These are phyloP conservation scores for Aspergillus terreus DNA, from an alignment of 2,329 filamentous ascomycete species.

Conservation along the genomic window DNA sequence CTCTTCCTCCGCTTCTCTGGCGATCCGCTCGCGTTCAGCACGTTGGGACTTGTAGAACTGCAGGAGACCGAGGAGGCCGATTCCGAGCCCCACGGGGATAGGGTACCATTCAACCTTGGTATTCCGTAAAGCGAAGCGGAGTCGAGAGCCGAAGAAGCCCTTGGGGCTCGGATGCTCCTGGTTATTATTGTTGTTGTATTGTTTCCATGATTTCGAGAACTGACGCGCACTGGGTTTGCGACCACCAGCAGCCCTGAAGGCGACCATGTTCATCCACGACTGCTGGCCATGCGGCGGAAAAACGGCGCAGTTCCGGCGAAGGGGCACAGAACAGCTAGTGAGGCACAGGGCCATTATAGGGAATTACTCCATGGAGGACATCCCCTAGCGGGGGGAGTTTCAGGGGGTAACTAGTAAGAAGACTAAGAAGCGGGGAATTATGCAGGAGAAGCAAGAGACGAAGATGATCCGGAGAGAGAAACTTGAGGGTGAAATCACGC, in stretches of 20 bases:
- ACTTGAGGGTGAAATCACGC: neutral
- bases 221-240: slow-evolving; percentile 26
- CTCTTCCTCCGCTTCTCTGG: slow-evolving; percentile 45
- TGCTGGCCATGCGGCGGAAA: neutral
- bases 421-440: slow-evolving; percentile 1
- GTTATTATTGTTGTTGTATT: slow-evolving; percentile 37
- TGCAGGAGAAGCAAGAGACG: slow-evolving; percentile 2
- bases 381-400: slow-evolving; percentile 10
- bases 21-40: slow-evolving; percentile 44
- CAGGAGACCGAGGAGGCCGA: slow-evolving; percentile 76
- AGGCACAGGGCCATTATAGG: slow-evolving; percentile 35
- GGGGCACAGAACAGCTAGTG: slow-evolving; percentile 18
- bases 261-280: slow-evolving; percentile 29
- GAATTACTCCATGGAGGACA: slow-evolving; percentile 25
- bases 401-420: neutral
- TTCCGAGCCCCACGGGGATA: slow-evolving; percentile 80
- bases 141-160: slow-evolving; percentile 55
- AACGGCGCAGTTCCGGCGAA: slow-evolving; percentile 19
- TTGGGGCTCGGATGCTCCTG: slow-evolving; percentile 34
- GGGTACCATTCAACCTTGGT: slow-evolving; percentile 83
- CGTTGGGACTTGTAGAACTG: slow-evolving; percentile 74
- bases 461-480: slow-evolving; percentile 1
- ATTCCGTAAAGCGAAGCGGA: slow-evolving; percentile 56
- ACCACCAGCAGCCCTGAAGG: slow-evolving; percentile 29
- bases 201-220: slow-evolving; percentile 40